These are phyloP conservation scores for Cadophora gregata DNA, from an alignment of 2,329 filamentous ascomycete genomes.

Conservation along the genomic window DNA sequence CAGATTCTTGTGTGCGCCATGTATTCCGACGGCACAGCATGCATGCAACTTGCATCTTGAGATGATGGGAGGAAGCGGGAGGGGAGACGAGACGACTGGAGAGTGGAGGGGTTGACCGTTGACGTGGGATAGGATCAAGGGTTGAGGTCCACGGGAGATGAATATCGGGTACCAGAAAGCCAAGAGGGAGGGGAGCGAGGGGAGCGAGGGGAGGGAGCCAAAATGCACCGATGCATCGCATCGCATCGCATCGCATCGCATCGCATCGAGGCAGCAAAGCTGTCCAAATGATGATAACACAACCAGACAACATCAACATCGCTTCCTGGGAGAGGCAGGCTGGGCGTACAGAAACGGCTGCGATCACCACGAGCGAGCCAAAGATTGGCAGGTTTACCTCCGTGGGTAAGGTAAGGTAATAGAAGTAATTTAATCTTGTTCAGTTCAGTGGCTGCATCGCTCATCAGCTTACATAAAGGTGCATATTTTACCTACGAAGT, in stretches of 20 bases:
- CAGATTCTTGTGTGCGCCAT: constrained; percentile 22
- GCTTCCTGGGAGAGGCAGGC: too few relatives aligned
- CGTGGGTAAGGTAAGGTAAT: too few relatives aligned
- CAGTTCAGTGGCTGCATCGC: constrained; percentile 15
- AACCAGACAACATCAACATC: not conserved
- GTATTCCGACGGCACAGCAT: constrained; percentile 24
- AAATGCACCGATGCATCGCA: constrained; percentile 14
- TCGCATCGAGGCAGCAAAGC: not conserved
- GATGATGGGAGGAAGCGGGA: not conserved
- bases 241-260: too few relatives aligned
- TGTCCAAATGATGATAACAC: too few relatives aligned
- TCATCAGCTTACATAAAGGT: constrained; percentile 16
- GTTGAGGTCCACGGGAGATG: not conserved
- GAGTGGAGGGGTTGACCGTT: constrained; percentile 4
- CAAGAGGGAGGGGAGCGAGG: not conserved
- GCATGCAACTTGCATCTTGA: constrained; percentile 17
- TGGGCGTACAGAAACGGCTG: not conserved
- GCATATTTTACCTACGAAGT: not conserved
- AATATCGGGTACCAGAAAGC: not conserved
- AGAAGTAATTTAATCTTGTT: constrained; percentile 4
- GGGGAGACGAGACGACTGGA: not conserved
- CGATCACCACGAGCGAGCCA: not conserved
- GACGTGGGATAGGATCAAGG: not conserved
- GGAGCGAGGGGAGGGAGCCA: not conserved
- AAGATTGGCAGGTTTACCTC: not conserved